Evolutionary conservation across 495 filamentous ascomycete species (phyloP).

Genomic region (Xylaria venustula): DNA sequence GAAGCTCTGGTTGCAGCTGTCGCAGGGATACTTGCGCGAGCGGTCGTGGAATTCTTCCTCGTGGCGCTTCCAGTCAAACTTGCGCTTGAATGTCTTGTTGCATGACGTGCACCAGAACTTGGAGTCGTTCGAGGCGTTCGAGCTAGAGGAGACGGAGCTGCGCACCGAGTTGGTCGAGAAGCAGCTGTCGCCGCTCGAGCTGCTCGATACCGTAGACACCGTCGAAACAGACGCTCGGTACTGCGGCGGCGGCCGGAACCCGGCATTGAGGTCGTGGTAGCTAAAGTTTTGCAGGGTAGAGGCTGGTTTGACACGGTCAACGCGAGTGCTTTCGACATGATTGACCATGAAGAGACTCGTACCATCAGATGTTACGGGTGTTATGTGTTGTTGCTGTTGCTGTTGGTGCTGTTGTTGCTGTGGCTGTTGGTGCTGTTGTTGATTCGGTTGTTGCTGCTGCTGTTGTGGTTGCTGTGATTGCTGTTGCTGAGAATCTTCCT

Average conservation of each 20-base stretch:
- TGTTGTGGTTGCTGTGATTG: slow-evolving; percentile 12
- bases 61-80: slow-evolving; percentile 54
- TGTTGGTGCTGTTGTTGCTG: slow-evolving; percentile 14
- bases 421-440: neutral
- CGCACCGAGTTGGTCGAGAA: slow-evolving; percentile 34
- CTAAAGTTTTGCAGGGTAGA: slow-evolving; percentile 24
- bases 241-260: slow-evolving; percentile 17
- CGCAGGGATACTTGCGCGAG: slow-evolving; percentile 49
- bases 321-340: slow-evolving; percentile 3
- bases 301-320: slow-evolving; percentile 7
- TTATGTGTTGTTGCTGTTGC: slow-evolving; percentile 12
- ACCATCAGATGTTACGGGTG: slow-evolving; percentile 18
- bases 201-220: slow-evolving; percentile 45
- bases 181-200: slow-evolving; percentile 33
- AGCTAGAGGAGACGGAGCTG: slow-evolving; percentile 38
- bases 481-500: slow-evolving; percentile 18
- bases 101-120: slow-evolving; percentile 54
- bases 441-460: slow-evolving; percentile 10
- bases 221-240: slow-evolving; percentile 43
- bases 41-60: slow-evolving; percentile 55
- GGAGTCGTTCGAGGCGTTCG: slow-evolving; percentile 21
- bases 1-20: slow-evolving; percentile 48
- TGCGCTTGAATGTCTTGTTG: slow-evolving; percentile 49
- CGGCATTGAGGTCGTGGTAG: slow-evolving; percentile 27
- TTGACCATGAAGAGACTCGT: slow-evolving; percentile 3